phyloP scores from a whole-genome alignment of 2,329 filamentous ascomycete species.

The Fusarium oligoseptatum region DNA sequence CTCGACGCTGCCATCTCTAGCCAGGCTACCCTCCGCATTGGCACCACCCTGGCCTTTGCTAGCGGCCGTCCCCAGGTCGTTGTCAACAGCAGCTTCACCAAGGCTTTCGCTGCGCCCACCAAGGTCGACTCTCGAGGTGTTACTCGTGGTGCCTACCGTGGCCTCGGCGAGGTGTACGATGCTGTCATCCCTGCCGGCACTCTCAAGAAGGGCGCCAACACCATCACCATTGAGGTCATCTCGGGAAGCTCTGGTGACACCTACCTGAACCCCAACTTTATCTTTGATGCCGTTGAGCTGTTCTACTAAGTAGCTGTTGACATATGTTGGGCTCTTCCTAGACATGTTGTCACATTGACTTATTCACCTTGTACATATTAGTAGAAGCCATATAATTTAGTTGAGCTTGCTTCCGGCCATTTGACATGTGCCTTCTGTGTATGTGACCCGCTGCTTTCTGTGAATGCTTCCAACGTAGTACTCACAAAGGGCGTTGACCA shows the following conservation, averaged over 20 bases:
- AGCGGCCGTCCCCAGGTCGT: conserved; percentile 68
- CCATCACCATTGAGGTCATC: conserved; percentile 70
- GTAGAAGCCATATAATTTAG: conserved; percentile 11
- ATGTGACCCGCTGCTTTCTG: not conserved
- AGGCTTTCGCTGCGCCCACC: conserved; percentile 63
- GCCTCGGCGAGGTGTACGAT: conserved; percentile 74
- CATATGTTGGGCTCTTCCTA: not conserved
- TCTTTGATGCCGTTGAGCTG: conserved; percentile 47
- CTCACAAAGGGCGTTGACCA: not conserved
- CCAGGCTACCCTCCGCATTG: conserved; percentile 72
- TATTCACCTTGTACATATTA: conserved; percentile 41
- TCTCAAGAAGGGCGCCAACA: conserved; percentile 71
- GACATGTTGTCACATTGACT: not conserved
- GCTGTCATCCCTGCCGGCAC: conserved; percentile 70
- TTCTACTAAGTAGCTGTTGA: conserved; percentile 36
- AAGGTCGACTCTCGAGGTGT: conserved; percentile 76
- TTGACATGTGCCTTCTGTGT: not conserved
- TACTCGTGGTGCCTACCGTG: conserved; percentile 75
- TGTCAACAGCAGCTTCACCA: conserved; percentile 67
- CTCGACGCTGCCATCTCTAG: conserved; percentile 62
- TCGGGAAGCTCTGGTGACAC: conserved; percentile 69
- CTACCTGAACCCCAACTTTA: conserved; percentile 70
- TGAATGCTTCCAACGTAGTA: not conserved
- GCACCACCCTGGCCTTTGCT: conserved; percentile 73
- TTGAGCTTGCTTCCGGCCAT: not conserved